These are phyloP conservation scores for Rhinocladiella similis DNA, from an alignment of 2,329 filamentous ascomycete species.

Conservation along the genomic window DNA sequence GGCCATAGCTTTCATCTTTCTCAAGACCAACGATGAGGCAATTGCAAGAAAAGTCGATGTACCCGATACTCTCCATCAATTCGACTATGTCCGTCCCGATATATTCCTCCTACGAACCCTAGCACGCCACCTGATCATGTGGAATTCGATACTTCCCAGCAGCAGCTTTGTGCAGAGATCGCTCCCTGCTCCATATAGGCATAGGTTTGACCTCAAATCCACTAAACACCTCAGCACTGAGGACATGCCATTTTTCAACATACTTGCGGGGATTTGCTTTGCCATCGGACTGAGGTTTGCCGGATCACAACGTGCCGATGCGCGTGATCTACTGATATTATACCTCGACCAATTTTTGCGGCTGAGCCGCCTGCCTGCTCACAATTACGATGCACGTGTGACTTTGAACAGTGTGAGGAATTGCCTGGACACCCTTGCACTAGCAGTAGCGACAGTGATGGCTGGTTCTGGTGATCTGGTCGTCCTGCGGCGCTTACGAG, in stretches of 20 bases:
- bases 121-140: constrained; percentile 88
- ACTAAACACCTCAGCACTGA: constrained; percentile 69
- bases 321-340: constrained; percentile 77
- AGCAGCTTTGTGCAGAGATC: constrained; percentile 74
- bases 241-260: constrained; percentile 90
- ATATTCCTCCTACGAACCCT: constrained; percentile 87
- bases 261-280: constrained; percentile 80
- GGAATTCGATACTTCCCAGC: constrained; percentile 75
- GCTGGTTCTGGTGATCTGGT: constrained; percentile 88
- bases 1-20: constrained; percentile 86
- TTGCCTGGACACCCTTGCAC: constrained; percentile 83
- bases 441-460: constrained; percentile 87
- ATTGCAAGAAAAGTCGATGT: constrained; percentile 91
- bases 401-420: constrained; percentile 81
- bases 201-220: constrained; percentile 59
- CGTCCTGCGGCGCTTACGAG: constrained; percentile 80
- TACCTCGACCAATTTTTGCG: constrained; percentile 87
- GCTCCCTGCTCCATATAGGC: constrained; percentile 69
- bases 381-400: constrained; percentile 79
- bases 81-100: constrained; percentile 93
- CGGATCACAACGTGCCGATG: constrained; percentile 67
- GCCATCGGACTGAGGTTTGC: constrained; percentile 69
- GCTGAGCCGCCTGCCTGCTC: constrained; percentile 64
- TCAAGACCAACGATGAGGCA: constrained; percentile 89
- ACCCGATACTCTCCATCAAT: constrained; percentile 84